A percentile compares a stretch with the other conserved stretches of the same genome.
Conservation (phyloP, 352 stramenopile genomes). For the Phytophthora foliorum region DNA sequence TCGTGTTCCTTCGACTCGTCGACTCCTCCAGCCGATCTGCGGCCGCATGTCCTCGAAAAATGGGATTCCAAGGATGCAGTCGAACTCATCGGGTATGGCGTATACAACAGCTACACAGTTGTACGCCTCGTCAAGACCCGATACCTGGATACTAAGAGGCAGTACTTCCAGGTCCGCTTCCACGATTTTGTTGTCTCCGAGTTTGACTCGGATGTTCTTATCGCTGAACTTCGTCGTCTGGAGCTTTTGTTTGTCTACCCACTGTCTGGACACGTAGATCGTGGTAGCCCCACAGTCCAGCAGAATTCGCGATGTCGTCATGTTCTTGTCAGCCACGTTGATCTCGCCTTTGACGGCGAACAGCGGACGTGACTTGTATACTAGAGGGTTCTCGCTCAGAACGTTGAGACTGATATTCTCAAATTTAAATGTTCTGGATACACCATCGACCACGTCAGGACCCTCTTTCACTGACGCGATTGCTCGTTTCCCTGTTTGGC, state of each 20-base stretch:
- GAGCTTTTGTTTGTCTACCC: constrained; percentile 1
- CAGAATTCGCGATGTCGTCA: background rate
- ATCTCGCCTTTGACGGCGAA: background rate
- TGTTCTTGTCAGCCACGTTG: background rate
- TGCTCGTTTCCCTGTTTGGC: background rate
- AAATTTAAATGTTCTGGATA: constrained; percentile 8
- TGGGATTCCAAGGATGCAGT: too few species aligned
- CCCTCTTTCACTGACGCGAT: background rate
- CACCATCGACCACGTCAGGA: constrained; percentile 8
- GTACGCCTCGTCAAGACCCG: too few species aligned
- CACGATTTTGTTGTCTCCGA: too few species aligned
- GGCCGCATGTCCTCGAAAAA: too few species aligned
- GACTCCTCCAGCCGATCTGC: background rate
- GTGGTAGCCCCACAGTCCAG: constrained; percentile 8
- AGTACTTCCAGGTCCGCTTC: too few species aligned
- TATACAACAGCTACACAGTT: too few species aligned
- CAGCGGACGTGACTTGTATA: constrained; percentile 7
- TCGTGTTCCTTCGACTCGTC: background rate
- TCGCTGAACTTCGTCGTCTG: too few species aligned
- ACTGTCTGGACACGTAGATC: constrained; percentile 10
- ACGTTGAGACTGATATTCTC: constrained; percentile 13
- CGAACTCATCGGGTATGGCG: too few species aligned
- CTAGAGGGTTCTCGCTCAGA: constrained; percentile 18
- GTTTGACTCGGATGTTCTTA: too few species aligned
- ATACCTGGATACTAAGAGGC: too few species aligned